Conservation (phyloP, 225 moss, liverwort and hornwort genomes). For the Pseudisothecium myosuroides region DNA sequence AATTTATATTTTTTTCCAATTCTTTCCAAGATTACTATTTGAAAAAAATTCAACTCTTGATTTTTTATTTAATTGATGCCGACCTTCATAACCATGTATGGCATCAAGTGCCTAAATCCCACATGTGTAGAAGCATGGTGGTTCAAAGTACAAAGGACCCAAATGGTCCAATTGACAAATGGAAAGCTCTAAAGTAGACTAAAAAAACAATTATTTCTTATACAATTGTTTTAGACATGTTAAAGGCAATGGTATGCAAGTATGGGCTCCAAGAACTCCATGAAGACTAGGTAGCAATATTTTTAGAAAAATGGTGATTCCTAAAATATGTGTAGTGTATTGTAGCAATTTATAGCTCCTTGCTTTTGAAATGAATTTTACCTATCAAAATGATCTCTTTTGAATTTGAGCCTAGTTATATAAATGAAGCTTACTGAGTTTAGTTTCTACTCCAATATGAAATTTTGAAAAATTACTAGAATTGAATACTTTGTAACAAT, state of each 20-base stretch:
- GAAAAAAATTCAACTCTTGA: background rate
- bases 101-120: background rate
- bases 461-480: background rate
- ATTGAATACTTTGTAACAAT: background rate
- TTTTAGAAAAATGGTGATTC: background rate
- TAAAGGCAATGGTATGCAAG: background rate
- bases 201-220: background rate
- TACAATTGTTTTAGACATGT: background rate
- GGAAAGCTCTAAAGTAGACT: fast-evolving
- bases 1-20: background rate
- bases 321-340: background rate
- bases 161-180: background rate
- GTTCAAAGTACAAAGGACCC: background rate
- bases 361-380: background rate
- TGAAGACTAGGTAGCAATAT: background rate
- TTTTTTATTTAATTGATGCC: background rate
- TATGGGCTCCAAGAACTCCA: background rate
- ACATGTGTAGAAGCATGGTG: background rate
- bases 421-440: background rate
- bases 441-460: background rate
- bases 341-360: background rate
- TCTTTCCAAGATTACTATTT: fast-evolving
- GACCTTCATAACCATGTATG: fast-evolving
- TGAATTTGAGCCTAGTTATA: background rate
- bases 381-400: background rate